Conservation (phyloP, 1,139 yeast genomes). For the Yamadazyma taylorii region DNA sequence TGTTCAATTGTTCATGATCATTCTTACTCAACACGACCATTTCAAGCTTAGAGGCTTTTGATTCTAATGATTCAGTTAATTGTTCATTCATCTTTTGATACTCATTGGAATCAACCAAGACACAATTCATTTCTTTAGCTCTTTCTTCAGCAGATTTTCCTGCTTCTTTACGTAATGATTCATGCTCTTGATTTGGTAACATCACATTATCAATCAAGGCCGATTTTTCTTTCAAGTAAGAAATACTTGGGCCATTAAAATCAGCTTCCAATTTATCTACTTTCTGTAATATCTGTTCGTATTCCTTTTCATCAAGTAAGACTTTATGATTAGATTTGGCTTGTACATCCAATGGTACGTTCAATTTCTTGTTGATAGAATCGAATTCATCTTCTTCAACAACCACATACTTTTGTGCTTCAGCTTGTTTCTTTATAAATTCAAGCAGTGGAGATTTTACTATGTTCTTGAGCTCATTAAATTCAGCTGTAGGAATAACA, state of each 20-base stretch:
- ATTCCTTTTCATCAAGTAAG: conserved; percentile 8
- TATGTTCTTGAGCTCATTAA: conserved; percentile 2
- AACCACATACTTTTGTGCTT: conserved; percentile 15
- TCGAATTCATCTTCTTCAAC: conserved; percentile 12
- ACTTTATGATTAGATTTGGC: conserved; percentile 17
- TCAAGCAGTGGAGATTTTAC: conserved; percentile 28
- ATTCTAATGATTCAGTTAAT: conserved; percentile 20
- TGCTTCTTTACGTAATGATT: conserved; percentile 8
- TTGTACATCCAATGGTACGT: conserved; percentile 19
- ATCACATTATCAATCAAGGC: conserved; percentile 17
- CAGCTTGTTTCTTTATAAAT: conserved; percentile 35
- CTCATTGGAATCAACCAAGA: conserved; percentile 10
- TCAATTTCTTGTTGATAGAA: conserved; percentile 8
- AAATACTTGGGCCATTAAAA: conserved; percentile 1
- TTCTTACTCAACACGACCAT: conserved; percentile 16
- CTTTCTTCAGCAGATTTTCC: conserved; percentile 16
- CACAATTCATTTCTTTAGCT: conserved; percentile 25
- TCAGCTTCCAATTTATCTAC: conserved; percentile 1
- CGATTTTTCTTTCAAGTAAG: background rate
- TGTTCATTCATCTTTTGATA: conserved; percentile 11
- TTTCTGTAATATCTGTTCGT: background rate
- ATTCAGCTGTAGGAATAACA: conserved; percentile 15
- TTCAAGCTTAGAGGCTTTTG: conserved; percentile 19
- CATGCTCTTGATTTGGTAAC: conserved; percentile 17
- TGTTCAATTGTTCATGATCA: conserved; percentile 14